These are phyloP conservation scores for Pichia ethanolica DNA, from an alignment of 805 yeast genomes.

Conservation along the genomic window DNA sequence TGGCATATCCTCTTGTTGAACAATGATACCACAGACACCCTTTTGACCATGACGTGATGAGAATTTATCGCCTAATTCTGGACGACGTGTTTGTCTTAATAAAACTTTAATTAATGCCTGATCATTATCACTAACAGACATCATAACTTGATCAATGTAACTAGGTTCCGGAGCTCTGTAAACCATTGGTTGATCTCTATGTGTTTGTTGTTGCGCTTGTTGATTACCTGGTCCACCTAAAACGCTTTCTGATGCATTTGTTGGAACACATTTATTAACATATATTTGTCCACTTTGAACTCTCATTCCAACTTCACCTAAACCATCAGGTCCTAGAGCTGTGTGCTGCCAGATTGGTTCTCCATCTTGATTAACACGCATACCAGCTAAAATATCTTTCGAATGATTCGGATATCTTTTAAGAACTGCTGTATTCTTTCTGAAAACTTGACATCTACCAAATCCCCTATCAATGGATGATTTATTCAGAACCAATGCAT, in stretches of 20 bases:
- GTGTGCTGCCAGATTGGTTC: conserved; percentile 81
- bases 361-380: conserved; percentile 77
- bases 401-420: conserved; percentile 93
- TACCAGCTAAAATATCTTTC: conserved; percentile 84
- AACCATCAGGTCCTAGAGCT: conserved; percentile 87
- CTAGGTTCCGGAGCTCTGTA: conserved; percentile 95
- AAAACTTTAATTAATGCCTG: conserved; percentile 90
- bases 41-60: conserved; percentile 98
- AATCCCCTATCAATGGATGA: conserved; percentile 93
- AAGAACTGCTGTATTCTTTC: conserved; percentile 83
- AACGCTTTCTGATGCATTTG: conserved; percentile 66
- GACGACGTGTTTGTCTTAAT: conserved; percentile 91
- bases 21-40: conserved; percentile 98
- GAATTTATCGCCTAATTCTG: conserved; percentile 95
- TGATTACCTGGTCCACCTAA: conserved; percentile 30
- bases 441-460: conserved; percentile 93
- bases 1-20: conserved; percentile 94
- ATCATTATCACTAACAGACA: conserved; percentile 92
- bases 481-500: conserved; percentile 92
- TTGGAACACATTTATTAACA: conserved; percentile 88
- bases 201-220: conserved; percentile 35
- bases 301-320: conserved; percentile 91
- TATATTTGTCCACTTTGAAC: conserved; percentile 91
- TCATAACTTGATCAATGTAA: conserved; percentile 94
- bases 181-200: conserved; percentile 83